A percentile compares a stretch with the other conserved stretches of the same genome.
phyloP scores from a whole-genome alignment of 495 filamentous ascomycete genomes.

The Cryomyces minteri region DNA sequence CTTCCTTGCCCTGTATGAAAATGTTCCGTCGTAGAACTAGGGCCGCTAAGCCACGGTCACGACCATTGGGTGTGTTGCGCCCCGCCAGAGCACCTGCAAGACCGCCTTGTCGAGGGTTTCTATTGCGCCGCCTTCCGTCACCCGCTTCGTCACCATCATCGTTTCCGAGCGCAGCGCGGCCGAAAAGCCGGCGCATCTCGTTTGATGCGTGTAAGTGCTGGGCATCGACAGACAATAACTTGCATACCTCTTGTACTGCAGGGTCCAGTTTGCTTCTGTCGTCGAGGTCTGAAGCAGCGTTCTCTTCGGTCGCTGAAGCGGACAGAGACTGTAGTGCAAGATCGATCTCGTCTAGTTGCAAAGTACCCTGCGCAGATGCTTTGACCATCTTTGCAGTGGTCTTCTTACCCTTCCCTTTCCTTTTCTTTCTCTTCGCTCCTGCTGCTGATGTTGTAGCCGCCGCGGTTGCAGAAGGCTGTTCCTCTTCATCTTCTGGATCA shows the following conservation, averaged over 20 bases:
- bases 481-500: not conserved
- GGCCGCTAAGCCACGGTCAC: constrained; percentile 42
- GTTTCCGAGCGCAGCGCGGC: constrained; percentile 54
- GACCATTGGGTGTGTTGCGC: constrained; percentile 33
- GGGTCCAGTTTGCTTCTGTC: constrained; percentile 12
- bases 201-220: constrained; percentile 69
- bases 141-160: constrained; percentile 32
- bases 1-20: constrained; percentile 77
- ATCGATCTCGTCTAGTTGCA: constrained; percentile 64
- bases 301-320: constrained; percentile 12
- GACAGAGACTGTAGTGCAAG: constrained; percentile 47
- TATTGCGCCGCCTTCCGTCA: constrained; percentile 30
- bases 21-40: constrained; percentile 55
- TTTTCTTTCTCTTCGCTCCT: not conserved
- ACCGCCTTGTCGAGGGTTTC: constrained; percentile 33
- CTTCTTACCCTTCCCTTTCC: not conserved
- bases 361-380: constrained; percentile 9
- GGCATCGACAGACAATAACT: constrained; percentile 58
- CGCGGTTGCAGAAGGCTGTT: not conserved
- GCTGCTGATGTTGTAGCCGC: not conserved
- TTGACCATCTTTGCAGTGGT: not conserved
- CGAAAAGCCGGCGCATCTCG: constrained; percentile 90
- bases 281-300: constrained; percentile 11
- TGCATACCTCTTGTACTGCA: constrained; percentile 24
- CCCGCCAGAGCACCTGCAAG: constrained; percentile 53